A percentile compares a stretch with the other conserved stretches of the same genome.
Conservation (phyloP, 495 filamentous ascomycete species). For the Thozetella sp. region DNA sequence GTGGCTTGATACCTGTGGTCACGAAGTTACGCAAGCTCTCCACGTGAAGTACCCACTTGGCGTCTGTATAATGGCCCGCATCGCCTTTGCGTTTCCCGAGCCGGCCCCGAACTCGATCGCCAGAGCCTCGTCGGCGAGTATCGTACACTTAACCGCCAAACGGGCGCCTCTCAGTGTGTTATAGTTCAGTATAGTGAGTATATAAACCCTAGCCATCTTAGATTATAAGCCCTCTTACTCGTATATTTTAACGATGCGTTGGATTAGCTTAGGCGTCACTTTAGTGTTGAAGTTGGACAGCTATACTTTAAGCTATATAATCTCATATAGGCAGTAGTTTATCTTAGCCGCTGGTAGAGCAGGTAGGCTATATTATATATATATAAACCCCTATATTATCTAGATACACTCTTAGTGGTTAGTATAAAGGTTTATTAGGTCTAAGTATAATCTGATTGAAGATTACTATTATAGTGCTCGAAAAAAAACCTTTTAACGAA, state of each 20-base stretch:
- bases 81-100: conserved; percentile 16
- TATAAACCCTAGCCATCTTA: conserved; percentile 18
- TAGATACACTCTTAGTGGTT: conserved; percentile 9
- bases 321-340: conserved; percentile 20
- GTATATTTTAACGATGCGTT: conserved; percentile 19
- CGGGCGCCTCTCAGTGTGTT: conserved; percentile 23
- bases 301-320: conserved; percentile 13
- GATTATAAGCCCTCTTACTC: conserved; percentile 22
- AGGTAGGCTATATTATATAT: conserved; percentile 8
- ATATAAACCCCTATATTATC: conserved; percentile 14
- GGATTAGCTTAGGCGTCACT: conserved; percentile 16
- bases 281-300: conserved; percentile 1
- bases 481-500: too few species aligned
- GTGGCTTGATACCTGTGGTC: too few species aligned
- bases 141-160: conserved; percentile 18
- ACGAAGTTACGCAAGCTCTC: too few species aligned
- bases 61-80: conserved; percentile 14
- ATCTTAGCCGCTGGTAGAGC: conserved; percentile 9
- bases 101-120: conserved; percentile 21
- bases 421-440: too few species aligned
- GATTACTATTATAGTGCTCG: too few species aligned
- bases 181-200: conserved; percentile 27
- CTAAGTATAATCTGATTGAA: too few species aligned
- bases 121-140: conserved; percentile 19
- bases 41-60: conserved; percentile 22